Percentiles rank a stretch among this genome's conserved stretches.
phyloP scores from a whole-genome alignment of 1,284 basidiomycete species.

The Rhodotorula mucilaginosa region DNA sequence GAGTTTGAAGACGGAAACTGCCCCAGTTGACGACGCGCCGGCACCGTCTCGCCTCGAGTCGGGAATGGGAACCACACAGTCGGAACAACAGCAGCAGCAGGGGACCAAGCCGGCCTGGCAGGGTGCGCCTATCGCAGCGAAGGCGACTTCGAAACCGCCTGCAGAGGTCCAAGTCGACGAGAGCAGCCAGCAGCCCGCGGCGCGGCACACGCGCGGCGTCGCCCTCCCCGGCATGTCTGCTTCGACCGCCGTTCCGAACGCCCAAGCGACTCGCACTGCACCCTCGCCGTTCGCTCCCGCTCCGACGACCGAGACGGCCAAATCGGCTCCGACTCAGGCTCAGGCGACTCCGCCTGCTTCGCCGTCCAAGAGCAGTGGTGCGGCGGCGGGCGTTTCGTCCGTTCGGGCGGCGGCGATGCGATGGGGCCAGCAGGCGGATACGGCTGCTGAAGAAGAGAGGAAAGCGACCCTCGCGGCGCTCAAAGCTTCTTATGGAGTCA shows the following conservation, averaged over 20 bases:
- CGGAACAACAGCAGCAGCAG: background rate
- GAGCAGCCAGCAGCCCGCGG: background rate
- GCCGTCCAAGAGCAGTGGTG: background rate
- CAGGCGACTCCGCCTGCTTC: conserved; percentile 5
- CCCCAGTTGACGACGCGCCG: background rate
- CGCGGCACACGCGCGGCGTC: conserved; percentile 24
- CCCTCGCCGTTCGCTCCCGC: background rate
- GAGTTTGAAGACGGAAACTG: too few species aligned
- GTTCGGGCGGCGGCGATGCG: conserved; percentile 18
- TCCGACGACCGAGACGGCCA: background rate
- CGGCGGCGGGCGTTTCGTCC: background rate
- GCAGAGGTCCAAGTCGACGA: background rate
- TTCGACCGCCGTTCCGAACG: background rate
- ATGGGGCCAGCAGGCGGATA: conserved; percentile 8
- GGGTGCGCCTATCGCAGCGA: conserved; percentile 16
- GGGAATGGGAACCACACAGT: too few species aligned
- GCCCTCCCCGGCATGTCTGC: conserved; percentile 30
- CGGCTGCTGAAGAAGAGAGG: conserved; percentile 12
- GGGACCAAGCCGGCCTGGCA: conserved; percentile 25
- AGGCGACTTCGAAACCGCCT: background rate
- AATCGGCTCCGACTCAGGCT: too few species aligned
- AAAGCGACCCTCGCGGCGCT: conserved; percentile 15
- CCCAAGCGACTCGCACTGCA: background rate
- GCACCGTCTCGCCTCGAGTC: too few species aligned
- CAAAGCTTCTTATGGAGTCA: conserved; percentile 36